Evolutionary conservation across 129 eudicot genomes (phyloP).

Genomic region (Cynara cardunculus): DNA sequence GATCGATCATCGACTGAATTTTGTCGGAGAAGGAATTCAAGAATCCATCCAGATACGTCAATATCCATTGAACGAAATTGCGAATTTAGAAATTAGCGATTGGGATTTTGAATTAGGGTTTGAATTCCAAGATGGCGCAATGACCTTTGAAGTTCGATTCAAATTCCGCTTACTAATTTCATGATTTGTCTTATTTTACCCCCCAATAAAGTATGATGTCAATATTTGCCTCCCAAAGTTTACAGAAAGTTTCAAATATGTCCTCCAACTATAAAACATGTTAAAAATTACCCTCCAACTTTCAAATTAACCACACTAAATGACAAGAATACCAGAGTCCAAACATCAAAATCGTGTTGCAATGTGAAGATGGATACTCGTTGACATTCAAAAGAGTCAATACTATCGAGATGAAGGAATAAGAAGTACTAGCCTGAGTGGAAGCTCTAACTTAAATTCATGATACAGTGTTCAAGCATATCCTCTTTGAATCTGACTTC

Average conservation of each 20-base stretch:
- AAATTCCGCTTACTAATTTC: not conserved
- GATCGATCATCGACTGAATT: slow-evolving; percentile 31
- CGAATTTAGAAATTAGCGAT: not conserved
- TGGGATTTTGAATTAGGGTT: slow-evolving; percentile 11
- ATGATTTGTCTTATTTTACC: not conserved
- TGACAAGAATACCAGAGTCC: not conserved
- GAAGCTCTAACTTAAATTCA: not conserved
- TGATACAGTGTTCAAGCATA: not conserved
- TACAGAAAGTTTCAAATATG: not conserved
- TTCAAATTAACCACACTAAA: not conserved
- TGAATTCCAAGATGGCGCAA: slow-evolving; percentile 14
- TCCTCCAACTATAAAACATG: not conserved
- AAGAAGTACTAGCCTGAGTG: not conserved
- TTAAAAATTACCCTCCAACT: not conserved
- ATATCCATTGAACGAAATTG: slow-evolving; percentile 37
- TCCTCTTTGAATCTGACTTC: not conserved
- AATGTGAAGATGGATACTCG: not conserved
- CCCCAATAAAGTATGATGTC: not conserved
- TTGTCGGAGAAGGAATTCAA: slow-evolving; percentile 60
- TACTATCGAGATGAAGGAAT: not conserved
- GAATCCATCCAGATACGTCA: slow-evolving; percentile 57
- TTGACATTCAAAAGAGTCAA: not conserved
- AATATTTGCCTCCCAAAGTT: not conserved
- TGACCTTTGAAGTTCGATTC: not conserved
- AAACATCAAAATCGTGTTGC: not conserved